Conservation (phyloP, 768 basidiomycete genomes). For the Multifurca ochricompacta region DNA sequence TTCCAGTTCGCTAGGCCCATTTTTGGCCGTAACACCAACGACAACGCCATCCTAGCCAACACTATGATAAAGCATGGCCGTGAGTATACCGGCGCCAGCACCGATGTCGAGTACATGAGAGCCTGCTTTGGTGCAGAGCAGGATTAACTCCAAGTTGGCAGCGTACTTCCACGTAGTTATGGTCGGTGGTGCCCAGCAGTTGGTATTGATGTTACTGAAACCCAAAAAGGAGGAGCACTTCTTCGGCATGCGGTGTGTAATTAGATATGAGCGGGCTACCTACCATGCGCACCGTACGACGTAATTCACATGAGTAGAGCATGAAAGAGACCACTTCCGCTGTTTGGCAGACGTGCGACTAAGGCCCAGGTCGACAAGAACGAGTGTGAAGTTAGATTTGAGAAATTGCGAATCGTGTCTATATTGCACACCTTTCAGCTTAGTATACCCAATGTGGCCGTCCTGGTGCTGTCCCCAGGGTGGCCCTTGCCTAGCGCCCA, state of each 20-base stretch:
- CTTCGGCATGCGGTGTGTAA: background rate
- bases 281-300: constrained; percentile 27
- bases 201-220: constrained; percentile 90
- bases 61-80: constrained; percentile 71
- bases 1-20: constrained; percentile 62
- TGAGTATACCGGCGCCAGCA: constrained; percentile 77
- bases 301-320: constrained; percentile 93
- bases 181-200: too few relatives aligned
- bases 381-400: too few relatives aligned
- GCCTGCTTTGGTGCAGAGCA: constrained; percentile 64
- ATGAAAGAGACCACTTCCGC: constrained; percentile 53
- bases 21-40: constrained; percentile 85
- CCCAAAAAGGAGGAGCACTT: constrained; percentile 37
- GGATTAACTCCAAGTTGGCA: constrained; percentile 69
- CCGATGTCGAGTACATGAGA: constrained; percentile 82
- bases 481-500: too few relatives aligned
- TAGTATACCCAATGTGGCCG: too few relatives aligned
- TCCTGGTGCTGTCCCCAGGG: too few relatives aligned
- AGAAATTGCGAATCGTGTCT: too few relatives aligned
- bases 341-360: constrained; percentile 46
- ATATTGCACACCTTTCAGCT: too few relatives aligned
- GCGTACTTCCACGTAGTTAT: constrained; percentile 63
- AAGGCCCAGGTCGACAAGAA: constrained; percentile 79
- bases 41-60: constrained; percentile 42
- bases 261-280: constrained; percentile 2